Conservation (phyloP, 345 rosid genomes). For the Rhizophora mangle region DNA sequence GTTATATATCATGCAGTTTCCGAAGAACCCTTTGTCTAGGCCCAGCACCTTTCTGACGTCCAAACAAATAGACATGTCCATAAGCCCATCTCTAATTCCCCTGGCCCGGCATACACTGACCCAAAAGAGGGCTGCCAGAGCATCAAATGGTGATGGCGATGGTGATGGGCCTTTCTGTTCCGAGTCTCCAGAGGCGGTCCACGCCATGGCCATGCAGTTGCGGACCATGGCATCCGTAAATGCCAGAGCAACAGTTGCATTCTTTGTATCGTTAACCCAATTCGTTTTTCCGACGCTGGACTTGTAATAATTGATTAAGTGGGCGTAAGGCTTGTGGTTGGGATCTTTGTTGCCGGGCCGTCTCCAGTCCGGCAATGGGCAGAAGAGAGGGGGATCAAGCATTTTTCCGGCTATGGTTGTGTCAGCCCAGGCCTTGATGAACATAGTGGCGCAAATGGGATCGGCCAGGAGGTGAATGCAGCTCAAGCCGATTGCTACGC, state of each 20-base stretch:
- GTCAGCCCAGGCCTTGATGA: conserved; percentile 76
- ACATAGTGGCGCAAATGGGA: conserved; percentile 47
- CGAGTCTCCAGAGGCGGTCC: background rate
- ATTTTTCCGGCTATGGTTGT: conserved; percentile 35
- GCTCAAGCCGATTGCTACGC: conserved; percentile 70
- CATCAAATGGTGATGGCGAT: conserved; percentile 46
- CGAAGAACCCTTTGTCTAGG: conserved; percentile 53
- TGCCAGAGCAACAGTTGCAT: conserved; percentile 37
- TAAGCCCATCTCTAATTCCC: conserved; percentile 33
- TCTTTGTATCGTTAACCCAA: conserved; percentile 3
- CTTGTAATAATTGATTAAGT: conserved; percentile 43
- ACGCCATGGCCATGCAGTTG: conserved; percentile 38
- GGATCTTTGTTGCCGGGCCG: conserved; percentile 8
- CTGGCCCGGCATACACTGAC: conserved; percentile 46
- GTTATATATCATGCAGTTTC: conserved; percentile 64
- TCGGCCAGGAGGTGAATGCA: conserved; percentile 67
- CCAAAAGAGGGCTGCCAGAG: conserved; percentile 62
- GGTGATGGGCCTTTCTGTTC: conserved; percentile 21
- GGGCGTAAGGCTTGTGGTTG: conserved; percentile 18
- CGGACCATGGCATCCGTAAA: conserved; percentile 44
- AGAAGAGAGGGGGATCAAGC: conserved; percentile 48
- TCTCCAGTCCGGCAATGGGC: conserved; percentile 36
- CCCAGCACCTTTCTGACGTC: conserved; percentile 49
- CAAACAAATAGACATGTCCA: conserved; percentile 47
- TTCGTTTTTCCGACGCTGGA: conserved; percentile 17